Evolutionary conservation across 257 asterid genomes (phyloP).

Genomic region (Solanum ossicruentum): DNA sequence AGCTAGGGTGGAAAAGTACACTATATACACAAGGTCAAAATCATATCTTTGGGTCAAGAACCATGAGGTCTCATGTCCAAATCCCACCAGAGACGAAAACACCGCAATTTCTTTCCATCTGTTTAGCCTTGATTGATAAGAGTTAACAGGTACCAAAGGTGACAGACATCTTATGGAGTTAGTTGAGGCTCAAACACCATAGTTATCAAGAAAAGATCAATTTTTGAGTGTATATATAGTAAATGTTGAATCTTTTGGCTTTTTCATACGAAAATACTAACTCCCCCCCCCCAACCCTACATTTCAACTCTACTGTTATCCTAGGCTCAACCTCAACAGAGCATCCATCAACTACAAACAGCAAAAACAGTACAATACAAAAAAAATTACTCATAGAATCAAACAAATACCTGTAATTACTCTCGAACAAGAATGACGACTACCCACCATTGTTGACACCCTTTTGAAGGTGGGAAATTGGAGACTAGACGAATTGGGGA

Average conservation of each 20-base stretch:
- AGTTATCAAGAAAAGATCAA: background rate
- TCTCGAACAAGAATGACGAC: conserved; percentile 8
- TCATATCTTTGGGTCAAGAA: background rate
- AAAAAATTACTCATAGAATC: background rate
- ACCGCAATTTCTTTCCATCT: background rate
- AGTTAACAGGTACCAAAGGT: background rate
- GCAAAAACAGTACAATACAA: background rate
- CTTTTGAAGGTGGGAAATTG: conserved; percentile 7
- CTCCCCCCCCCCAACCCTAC: background rate
- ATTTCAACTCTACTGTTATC: background rate
- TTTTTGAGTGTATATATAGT: background rate
- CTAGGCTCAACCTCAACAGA: background rate
- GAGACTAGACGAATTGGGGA: conserved; percentile 1
- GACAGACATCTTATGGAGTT: background rate
- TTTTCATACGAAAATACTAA: background rate
- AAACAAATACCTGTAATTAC: conserved; percentile 24
- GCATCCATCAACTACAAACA: background rate
- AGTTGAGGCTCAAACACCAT: background rate
- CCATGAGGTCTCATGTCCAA: background rate
- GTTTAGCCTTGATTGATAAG: background rate
- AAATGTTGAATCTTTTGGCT: background rate
- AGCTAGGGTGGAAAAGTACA: background rate
- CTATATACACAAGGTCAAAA: background rate
- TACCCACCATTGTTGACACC: conserved; percentile 10
- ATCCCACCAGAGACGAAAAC: background rate